Base-by-base conservation (phyloP, 495 filamentous ascomycete species). In the Antarctomyces pellizariae region DNA sequence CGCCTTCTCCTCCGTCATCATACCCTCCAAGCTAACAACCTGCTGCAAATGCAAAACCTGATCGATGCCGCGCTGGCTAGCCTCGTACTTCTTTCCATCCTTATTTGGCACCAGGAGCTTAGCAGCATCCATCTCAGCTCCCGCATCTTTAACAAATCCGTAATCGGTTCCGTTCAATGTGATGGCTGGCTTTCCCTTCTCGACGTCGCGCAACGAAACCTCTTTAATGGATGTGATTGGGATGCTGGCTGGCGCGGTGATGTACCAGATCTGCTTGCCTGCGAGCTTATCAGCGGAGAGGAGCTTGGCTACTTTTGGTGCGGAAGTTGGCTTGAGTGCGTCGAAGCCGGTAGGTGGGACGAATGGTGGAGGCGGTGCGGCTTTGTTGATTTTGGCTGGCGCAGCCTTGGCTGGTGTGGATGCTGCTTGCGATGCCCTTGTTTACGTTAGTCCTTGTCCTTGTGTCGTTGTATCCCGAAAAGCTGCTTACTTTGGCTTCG, bases 191-290 rank as follows among this genome's bases (percentile, higher is more conserved):
- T 46, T 43, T 13, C 48, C 45, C 5, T 43, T 33, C 15, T 36
- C 10, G 11, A 49, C 36, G 13, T 41, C 36, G 13, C 47, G 39
- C 13, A 52, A 23, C 0, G 53, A 47, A 4, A 60, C 24, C 15
- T 54, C 35, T 25, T 45, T 45, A 18, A 66, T 36, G 3, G 48
- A 33, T 14, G 35, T 29, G 3, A 66, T 33, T 3, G 61, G 46
- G 5, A 64, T 32, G 7, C 44, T 47, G 4, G 48, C 46, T 16
- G 61, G 61, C 17, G 53, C 54, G n/a, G 49, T 56, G 18, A 66
- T 53, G 33, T 66, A 55, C 60, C 60, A 66, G 17, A 66, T 42
- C 30, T 64, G 45, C 35, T 62, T 64, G 21, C 51, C 55, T 26
- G 39, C 32, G 2, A 59, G 34, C n/a, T 42, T 38, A 3, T 34